phyloP scores from a whole-genome alignment of 1,284 basidiomycete species.

The Neolentinus lepideus region DNA sequence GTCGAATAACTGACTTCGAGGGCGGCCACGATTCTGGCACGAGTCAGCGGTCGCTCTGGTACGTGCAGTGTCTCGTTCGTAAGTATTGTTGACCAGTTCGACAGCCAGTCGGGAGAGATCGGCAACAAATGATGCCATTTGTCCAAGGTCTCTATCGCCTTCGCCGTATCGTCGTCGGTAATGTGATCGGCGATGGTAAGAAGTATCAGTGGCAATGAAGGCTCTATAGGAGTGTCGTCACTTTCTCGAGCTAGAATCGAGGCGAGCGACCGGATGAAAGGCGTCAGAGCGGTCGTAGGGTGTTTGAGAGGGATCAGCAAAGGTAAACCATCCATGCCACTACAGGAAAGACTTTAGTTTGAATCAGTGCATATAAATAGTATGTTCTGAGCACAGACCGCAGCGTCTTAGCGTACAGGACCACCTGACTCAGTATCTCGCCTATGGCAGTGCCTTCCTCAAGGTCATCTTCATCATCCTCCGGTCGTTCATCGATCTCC shows the following conservation, averaged over 20 bases:
- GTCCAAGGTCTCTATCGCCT: conserved; percentile 50
- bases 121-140: conserved; percentile 62
- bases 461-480: conserved; percentile 51
- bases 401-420: conserved; percentile 45
- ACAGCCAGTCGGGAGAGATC: conserved; percentile 60
- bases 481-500: conserved; percentile 58
- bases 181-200: conserved; percentile 57
- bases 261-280: conserved; percentile 51
- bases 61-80: conserved; percentile 41
- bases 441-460: conserved; percentile 61
- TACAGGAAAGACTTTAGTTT: conserved; percentile 19
- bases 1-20: conserved; percentile 52
- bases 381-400: conserved; percentile 36
- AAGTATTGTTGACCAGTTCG: conserved; percentile 54
- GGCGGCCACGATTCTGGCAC: conserved; percentile 44
- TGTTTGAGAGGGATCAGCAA: conserved; percentile 47
- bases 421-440: conserved; percentile 48
- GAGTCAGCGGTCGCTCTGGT: conserved; percentile 42
- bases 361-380: conserved; percentile 1
- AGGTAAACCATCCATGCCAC: conserved; percentile 44
- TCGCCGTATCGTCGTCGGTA: conserved; percentile 53
- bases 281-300: conserved; percentile 42
- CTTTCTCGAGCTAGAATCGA: conserved; percentile 56
- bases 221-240: conserved; percentile 40
- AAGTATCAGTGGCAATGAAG: conserved; percentile 54